phyloP scores from a whole-genome alignment of 2,329 filamentous ascomycete genomes.

The Teratosphaeria zuluensis region DNA sequence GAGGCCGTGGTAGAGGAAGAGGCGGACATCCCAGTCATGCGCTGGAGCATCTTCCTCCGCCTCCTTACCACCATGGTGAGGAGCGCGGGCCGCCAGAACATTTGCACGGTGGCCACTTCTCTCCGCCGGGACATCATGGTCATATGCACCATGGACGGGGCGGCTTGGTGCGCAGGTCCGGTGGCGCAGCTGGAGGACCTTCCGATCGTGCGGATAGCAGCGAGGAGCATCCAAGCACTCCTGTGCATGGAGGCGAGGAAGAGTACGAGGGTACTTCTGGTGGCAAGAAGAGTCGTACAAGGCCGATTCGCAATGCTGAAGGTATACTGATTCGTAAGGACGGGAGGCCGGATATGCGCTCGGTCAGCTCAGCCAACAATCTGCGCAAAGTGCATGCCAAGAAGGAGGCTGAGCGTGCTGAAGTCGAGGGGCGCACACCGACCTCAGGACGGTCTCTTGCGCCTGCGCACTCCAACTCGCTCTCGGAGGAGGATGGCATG shows the following conservation, averaged over 20 bases:
- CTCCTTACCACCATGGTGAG: not conserved
- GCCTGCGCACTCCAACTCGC: constrained; percentile 5
- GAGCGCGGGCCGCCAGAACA: not conserved
- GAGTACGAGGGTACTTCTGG: constrained; percentile 3
- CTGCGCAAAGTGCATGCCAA: constrained; percentile 42
- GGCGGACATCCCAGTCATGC: constrained; percentile 24
- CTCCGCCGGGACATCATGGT: not conserved
- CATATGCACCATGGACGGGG: not conserved
- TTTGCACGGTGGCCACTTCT: not conserved
- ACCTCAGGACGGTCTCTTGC: constrained; percentile 10
- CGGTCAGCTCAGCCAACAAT: constrained; percentile 43
- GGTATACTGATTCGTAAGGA: constrained; percentile 43
- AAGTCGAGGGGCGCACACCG: constrained; percentile 18
- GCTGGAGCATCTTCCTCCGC: not conserved
- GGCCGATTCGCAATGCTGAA: constrained; percentile 41
- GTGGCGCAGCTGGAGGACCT: constrained; percentile 16
- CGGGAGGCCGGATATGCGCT: constrained; percentile 42
- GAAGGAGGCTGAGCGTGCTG: constrained; percentile 33
- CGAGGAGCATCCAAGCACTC: constrained; percentile 3
- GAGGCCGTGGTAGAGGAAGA: constrained; percentile 31
- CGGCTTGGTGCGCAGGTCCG: constrained; percentile 8
- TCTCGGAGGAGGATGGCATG: constrained; percentile 10
- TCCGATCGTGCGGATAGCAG: constrained; percentile 5
- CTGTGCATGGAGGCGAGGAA: not conserved
- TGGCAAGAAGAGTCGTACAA: constrained; percentile 40